phyloP scores from a whole-genome alignment of 1,139 yeast genomes.

The Diutina pseudorugosa region DNA sequence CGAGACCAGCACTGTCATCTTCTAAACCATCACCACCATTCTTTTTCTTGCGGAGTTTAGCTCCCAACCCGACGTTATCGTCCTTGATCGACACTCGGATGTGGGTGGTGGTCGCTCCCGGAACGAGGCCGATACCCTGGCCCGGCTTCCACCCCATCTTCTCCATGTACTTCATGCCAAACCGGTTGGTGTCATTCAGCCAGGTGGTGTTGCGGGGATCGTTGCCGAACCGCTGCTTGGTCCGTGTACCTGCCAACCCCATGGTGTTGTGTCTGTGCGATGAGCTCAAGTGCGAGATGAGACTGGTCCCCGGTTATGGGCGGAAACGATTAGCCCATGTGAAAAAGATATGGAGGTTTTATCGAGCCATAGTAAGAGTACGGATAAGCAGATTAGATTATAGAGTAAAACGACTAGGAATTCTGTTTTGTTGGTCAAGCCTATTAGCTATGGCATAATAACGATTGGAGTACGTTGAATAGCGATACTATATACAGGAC shows the following conservation, averaged over 20 bases:
- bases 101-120: constrained; percentile 59
- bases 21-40: constrained; percentile 46
- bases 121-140: constrained; percentile 65
- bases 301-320: too few species aligned
- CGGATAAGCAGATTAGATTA: too few species aligned
- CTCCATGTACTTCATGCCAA: constrained; percentile 78
- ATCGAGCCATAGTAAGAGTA: too few species aligned
- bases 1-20: constrained; percentile 84
- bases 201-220: constrained; percentile 94
- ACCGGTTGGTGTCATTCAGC: constrained; percentile 78
- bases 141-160: constrained; percentile 92
- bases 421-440: too few species aligned
- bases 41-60: constrained; percentile 48
- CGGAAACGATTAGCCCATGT: too few species aligned
- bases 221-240: constrained; percentile 74
- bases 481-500: too few species aligned
- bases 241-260: constrained; percentile 86
- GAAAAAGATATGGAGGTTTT: too few species aligned
- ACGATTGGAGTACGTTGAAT: too few species aligned
- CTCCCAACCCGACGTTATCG: constrained; percentile 79
- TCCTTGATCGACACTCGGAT: constrained; percentile 73
- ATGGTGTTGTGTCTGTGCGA: constrained; percentile 18
- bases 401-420: too few species aligned
- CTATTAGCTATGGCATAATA: too few species aligned
- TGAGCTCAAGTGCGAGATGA: neutral